A percentile compares a stretch with the other conserved stretches of the same genome.
phyloP scores from a whole-genome alignment of 257 asterid genomes.

The Solanum pinnatisectum region DNA sequence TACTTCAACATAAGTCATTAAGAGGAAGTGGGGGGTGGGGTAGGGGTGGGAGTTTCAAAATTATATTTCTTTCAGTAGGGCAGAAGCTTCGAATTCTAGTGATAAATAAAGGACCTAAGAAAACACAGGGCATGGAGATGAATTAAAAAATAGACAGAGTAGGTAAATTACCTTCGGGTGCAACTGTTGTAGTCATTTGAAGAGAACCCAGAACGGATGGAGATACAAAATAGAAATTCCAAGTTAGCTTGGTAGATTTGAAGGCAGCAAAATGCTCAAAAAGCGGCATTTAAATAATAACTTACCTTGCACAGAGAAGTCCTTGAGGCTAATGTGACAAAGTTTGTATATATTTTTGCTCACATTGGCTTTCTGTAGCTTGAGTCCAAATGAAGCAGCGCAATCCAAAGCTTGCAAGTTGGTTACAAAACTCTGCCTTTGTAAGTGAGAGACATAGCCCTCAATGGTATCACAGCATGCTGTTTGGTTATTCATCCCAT shows the following conservation, averaged over 20 bases:
- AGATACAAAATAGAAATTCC: conserved; percentile 17
- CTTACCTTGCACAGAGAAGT: conserved; percentile 96
- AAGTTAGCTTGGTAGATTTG: conserved; percentile 20
- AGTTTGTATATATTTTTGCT: conserved; percentile 62
- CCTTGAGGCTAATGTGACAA: conserved; percentile 86
- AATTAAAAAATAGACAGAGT: not conserved
- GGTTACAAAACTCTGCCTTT: conserved; percentile 89
- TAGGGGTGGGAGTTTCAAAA: not conserved
- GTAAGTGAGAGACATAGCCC: conserved; percentile 76
- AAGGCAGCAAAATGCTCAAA: not conserved
- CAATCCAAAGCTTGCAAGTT: conserved; percentile 96
- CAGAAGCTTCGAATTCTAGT: not conserved
- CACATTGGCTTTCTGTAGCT: conserved; percentile 64
- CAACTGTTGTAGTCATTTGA: conserved; percentile 42
- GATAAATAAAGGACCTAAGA: not conserved
- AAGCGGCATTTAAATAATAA: conserved; percentile 6
- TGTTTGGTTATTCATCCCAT: conserved; percentile 34
- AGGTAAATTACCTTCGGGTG: conserved; percentile 56
- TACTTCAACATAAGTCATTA: not conserved
- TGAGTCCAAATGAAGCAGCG: conserved; percentile 79
- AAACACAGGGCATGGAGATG: not conserved
- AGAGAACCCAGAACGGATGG: conserved; percentile 21
- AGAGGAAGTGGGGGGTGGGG: not conserved
- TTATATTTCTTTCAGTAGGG: not conserved
- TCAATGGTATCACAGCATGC: conserved; percentile 68